Percentiles rank a stretch among this genome's conserved stretches.
These are phyloP conservation scores for Dryas alaskensis DNA, from an alignment of 306 rosid species.

Conservation along the genomic window DNA sequence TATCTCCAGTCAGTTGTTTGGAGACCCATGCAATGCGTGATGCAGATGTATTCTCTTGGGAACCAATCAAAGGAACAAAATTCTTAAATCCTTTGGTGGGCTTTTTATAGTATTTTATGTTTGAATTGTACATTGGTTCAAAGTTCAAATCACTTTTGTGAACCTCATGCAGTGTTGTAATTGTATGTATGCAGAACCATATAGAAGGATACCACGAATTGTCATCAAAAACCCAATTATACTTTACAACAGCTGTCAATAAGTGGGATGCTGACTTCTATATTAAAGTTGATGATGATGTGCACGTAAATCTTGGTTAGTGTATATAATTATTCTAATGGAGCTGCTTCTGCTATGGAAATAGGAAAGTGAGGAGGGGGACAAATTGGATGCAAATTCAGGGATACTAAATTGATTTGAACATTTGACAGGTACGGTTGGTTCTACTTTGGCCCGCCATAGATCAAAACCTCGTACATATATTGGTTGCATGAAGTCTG, in stretches of 20 bases:
- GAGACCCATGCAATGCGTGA: slow-evolving; percentile 9
- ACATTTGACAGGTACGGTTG: slow-evolving; percentile 49
- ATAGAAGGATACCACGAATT: slow-evolving; percentile 60
- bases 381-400: slow-evolving; percentile 5
- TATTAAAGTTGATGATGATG: slow-evolving; percentile 66
- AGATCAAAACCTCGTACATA: slow-evolving; percentile 57
- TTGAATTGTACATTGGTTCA: not conserved
- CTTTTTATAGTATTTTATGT: not conserved
- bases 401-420: slow-evolving; percentile 2
- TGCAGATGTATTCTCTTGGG: not conserved
- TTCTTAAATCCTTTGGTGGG: slow-evolving; percentile 12
- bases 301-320: slow-evolving; percentile 58
- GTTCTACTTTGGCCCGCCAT: slow-evolving; percentile 56
- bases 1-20: slow-evolving; percentile 3
- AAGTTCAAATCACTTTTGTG: not conserved
- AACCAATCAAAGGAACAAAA: slow-evolving; percentile 4
- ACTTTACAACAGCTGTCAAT: slow-evolving; percentile 50
- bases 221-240: slow-evolving; percentile 54
- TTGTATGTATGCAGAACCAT: slow-evolving; percentile 45
- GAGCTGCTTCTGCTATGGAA: not conserved
- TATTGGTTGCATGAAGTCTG: slow-evolving; percentile 67
- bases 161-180: slow-evolving; percentile 1
- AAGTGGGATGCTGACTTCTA: slow-evolving; percentile 67
- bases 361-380: not conserved
- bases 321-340: not conserved